Conservation (phyloP, 805 yeast species). For the Dipodascus geniculatus region DNA sequence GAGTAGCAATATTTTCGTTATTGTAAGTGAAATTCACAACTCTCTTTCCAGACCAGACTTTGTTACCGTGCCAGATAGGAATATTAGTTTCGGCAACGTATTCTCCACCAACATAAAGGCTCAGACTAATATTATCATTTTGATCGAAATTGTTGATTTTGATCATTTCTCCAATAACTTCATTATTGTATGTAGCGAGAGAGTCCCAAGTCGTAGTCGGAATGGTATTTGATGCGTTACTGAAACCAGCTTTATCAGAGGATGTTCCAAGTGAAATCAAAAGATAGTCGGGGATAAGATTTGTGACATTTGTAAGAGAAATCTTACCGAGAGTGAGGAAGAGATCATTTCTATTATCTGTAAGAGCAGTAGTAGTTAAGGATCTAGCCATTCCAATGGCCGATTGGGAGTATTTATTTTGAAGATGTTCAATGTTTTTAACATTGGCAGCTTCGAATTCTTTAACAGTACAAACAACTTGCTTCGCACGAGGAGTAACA, state of each 20-base stretch:
- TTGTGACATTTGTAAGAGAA: slow-evolving; percentile 10
- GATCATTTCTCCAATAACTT: slow-evolving; percentile 59
- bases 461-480: slow-evolving; percentile 55
- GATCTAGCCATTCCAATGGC: slow-evolving; percentile 47
- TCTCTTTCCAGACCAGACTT: slow-evolving; percentile 13
- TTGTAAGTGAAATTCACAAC: slow-evolving; percentile 27
- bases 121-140: slow-evolving; percentile 41
- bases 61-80: slow-evolving; percentile 22
- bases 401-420: slow-evolving; percentile 28
- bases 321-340: slow-evolving; percentile 16
- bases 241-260: slow-evolving; percentile 40
- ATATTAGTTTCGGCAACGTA: slow-evolving; percentile 48
- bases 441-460: slow-evolving; percentile 42
- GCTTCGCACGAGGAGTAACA: slow-evolving; percentile 69
- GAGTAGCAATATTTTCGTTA: slow-evolving; percentile 28
- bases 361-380: slow-evolving; percentile 15
- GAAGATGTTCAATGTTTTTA: slow-evolving; percentile 22
- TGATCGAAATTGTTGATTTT: slow-evolving; percentile 48
- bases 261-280: slow-evolving; percentile 45
- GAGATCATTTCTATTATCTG: slow-evolving; percentile 15
- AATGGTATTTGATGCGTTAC: slow-evolving; percentile 56
- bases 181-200: slow-evolving; percentile 60
- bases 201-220: slow-evolving; percentile 51
- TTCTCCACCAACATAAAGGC: slow-evolving; percentile 52
- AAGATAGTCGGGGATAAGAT: slow-evolving; percentile 25